A percentile compares a stretch with the other conserved stretches of the same genome.
These are phyloP conservation scores for Neurospora sp. DNA, from an alignment of 495 filamentous ascomycete genomes.

Conservation along the genomic window DNA sequence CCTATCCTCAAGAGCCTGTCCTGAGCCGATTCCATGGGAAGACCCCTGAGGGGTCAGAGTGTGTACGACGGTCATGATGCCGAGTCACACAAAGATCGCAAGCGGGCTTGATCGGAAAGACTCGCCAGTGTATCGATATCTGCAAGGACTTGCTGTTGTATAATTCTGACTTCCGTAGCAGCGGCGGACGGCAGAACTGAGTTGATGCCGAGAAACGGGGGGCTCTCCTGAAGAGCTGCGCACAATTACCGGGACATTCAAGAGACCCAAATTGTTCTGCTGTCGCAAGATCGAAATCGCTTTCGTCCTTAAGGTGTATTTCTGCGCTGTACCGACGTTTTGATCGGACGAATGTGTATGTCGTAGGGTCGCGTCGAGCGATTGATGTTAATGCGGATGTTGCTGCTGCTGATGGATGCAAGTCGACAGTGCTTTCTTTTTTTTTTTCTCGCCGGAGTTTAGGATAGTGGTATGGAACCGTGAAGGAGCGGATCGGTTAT, in stretches of 20 bases:
- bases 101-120: neutral
- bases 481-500: constrained; percentile 1
- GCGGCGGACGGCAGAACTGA: neutral
- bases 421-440: neutral
- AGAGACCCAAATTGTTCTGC: neutral
- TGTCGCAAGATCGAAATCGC: neutral
- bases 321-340: neutral
- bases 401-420: constrained; percentile 2
- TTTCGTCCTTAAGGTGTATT: neutral
- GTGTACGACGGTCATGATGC: constrained; percentile 59
- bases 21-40: constrained; percentile 28
- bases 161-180: constrained; percentile 6
- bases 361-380: constrained; percentile 6
- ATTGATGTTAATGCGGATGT: constrained; percentile 4
- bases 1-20: constrained; percentile 61
- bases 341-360: constrained; percentile 1
- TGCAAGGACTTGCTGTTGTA: neutral
- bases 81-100: neutral
- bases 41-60: constrained; percentile 50
- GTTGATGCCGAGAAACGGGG: constrained; percentile 4
- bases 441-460: neutral
- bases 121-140: neutral
- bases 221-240: constrained; percentile 25
- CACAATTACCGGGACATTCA: constrained; percentile 29
- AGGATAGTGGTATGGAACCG: neutral